Evolutionary conservation across 2,329 filamentous ascomycete species (phyloP).

Genomic region (Simplicillium sp.): DNA sequence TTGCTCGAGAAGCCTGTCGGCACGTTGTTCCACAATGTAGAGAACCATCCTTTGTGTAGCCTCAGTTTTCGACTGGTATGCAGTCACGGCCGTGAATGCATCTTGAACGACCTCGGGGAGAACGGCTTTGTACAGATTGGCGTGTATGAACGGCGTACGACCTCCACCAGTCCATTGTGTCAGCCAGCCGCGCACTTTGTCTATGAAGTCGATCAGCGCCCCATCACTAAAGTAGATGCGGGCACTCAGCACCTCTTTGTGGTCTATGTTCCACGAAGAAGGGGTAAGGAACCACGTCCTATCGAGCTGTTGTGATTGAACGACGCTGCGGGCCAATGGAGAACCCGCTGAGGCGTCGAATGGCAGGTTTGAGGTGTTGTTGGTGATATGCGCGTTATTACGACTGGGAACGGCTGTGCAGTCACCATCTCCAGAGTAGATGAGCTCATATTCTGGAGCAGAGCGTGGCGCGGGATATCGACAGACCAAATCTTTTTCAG

Average conservation of each 20-base stretch:
- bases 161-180: slow-evolving; percentile 2
- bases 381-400: not conserved
- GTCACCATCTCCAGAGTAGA: not conserved
- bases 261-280: slow-evolving; percentile 1
- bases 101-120: slow-evolving; percentile 1
- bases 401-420: not conserved
- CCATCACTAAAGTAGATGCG: slow-evolving; percentile 1
- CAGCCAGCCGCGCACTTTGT: slow-evolving; percentile 4
- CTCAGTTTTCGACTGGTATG: not conserved
- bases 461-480: not conserved
- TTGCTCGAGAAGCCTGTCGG: slow-evolving; percentile 2
- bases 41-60: slow-evolving; percentile 1
- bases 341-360: no score
- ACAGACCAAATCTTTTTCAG: not conserved
- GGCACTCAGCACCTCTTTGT: not conserved
- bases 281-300: not conserved
- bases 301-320: not conserved
- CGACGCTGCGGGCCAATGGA: no score
- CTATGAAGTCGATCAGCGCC: slow-evolving; percentile 2
- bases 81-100: slow-evolving; percentile 1
- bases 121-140: slow-evolving; percentile 1
- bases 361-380: no score
- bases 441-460: not conserved
- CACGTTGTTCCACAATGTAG: not conserved
- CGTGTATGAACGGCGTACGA: slow-evolving; percentile 3